Percentiles rank a stretch among this genome's conserved stretches.
These are phyloP conservation scores for Phialophora verrucosa DNA, from an alignment of 2,329 filamentous ascomycete genomes.

Conservation along the genomic window DNA sequence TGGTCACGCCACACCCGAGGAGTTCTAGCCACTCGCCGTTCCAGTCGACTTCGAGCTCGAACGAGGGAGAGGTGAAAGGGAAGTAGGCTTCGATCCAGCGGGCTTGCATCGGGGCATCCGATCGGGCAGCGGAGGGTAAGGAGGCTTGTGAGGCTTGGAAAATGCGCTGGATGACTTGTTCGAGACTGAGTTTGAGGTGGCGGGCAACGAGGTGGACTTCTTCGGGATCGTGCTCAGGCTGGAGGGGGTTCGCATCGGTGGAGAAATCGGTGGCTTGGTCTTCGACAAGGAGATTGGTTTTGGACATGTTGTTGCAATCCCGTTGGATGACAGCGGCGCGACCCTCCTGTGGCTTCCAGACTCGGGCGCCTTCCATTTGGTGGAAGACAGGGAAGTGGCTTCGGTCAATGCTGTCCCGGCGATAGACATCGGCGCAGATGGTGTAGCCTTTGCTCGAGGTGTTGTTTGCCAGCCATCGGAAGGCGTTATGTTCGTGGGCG, in stretches of 20 bases:
- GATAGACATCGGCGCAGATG: conserved; percentile 92
- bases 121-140: conserved; percentile 39
- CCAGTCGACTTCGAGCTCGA: conserved; percentile 96
- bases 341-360: conserved; percentile 63
- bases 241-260: conserved; percentile 79
- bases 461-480: conserved; percentile 51
- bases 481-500: conserved; percentile 89
- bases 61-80: conserved; percentile 93
- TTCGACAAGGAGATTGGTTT: conserved; percentile 25
- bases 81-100: conserved; percentile 98
- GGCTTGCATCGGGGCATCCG: conserved; percentile 76
- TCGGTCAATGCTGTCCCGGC: conserved; percentile 90
- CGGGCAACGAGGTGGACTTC: conserved; percentile 82
- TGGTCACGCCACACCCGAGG: conserved; percentile 87
- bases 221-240: conserved; percentile 71
- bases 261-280: conserved; percentile 60
- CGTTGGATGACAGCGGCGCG: conserved; percentile 49
- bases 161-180: conserved; percentile 86
- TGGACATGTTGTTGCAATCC: conserved; percentile 72
- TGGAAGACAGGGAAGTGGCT: conserved; percentile 98
- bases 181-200: conserved; percentile 87
- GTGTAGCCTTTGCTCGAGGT: conserved; percentile 74
- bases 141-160: conserved; percentile 75
- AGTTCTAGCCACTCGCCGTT: conserved; percentile 95
- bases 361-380: conserved; percentile 94